These are phyloP conservation scores for Fusarium nanum DNA, from an alignment of 2,329 filamentous ascomycete genomes.

Conservation along the genomic window DNA sequence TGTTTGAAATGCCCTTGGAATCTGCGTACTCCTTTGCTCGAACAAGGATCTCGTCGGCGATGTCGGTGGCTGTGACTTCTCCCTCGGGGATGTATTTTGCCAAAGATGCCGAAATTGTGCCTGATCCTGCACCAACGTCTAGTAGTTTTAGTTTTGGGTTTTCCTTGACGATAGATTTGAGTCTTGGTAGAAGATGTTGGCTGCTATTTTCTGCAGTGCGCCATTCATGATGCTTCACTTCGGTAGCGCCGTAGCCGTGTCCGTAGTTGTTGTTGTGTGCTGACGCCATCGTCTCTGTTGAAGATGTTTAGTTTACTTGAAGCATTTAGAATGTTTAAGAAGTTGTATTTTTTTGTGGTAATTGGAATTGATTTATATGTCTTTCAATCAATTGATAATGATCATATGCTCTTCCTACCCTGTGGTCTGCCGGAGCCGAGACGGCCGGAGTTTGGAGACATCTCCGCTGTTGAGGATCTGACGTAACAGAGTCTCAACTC, in stretches of 20 bases:
- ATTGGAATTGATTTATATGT: not conserved
- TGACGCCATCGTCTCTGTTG: slow-evolving; percentile 32
- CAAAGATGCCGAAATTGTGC: slow-evolving; percentile 60
- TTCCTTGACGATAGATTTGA: slow-evolving; percentile 41
- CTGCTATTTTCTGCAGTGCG: slow-evolving; percentile 59
- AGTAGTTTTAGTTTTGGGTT: slow-evolving; percentile 55
- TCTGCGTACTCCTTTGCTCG: slow-evolving; percentile 43
- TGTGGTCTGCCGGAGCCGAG: slow-evolving; percentile 13
- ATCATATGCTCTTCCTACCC: not conserved
- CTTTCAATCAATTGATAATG: not conserved
- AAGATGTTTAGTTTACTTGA: not conserved
- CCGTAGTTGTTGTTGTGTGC: slow-evolving; percentile 45
- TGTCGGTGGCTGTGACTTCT: slow-evolving; percentile 49
- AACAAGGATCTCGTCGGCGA: slow-evolving; percentile 49
- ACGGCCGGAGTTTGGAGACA: not conserved
- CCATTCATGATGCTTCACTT: slow-evolving; percentile 50
- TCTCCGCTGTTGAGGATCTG: not conserved
- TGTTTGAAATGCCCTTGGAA: slow-evolving; percentile 41
- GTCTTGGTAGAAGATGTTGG: slow-evolving; percentile 56
- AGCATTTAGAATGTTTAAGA: not conserved
- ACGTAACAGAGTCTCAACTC: slow-evolving; percentile 13
- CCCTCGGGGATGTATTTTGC: slow-evolving; percentile 55
- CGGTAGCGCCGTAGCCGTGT: slow-evolving; percentile 42
- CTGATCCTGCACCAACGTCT: slow-evolving; percentile 63
- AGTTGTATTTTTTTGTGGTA: not conserved